Base-by-base conservation (phyloP, 2,329 filamentous ascomycete genomes). In the Juglanconis sp. region DNA sequence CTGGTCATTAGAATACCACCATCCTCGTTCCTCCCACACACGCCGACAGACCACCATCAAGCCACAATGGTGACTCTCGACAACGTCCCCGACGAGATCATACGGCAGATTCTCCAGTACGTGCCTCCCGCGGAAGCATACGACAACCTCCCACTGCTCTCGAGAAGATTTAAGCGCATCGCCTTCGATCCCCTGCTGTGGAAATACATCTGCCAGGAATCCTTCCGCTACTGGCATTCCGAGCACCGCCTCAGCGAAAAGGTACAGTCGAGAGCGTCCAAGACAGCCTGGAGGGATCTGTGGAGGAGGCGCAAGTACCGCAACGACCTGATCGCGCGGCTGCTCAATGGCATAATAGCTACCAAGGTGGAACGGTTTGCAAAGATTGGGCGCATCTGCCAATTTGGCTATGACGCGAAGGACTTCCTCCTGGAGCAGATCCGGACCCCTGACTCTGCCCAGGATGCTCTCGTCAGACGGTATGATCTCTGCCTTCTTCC, bases 381-480 rank as follows among this genome's bases (percentile, higher is more conserved):
- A 58, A 87, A 87, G 68, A 87, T 92, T 64, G 85, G 89, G 67
- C 76, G 81, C 54, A 89, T 98, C 63, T 86, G 90, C 56, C 77
- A 80, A 34, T 80, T 87, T 68, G 92, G 92, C 0, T 94, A 93
- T 69, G 92, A 98, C 76, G 90, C 89, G 50, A 97, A 97, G 72
- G 93, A 97, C 72, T 87, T 87, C 57, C 81, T 98, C 53, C 69
- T 92, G 62, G 79, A 82, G 58, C 87, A 96, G 70, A 85, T 82
- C 62, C 77, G 77, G 10, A 79, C 82, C 38, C 76, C 81, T 15
- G 81, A 88, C 11, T 79, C 84, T 46, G 79, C 77, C 4, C 84
- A 89, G 13, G 92, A 97, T 75, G 85, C 90, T 56, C 76, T 99
- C 68, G 90, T 94, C 13, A 84, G 91, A 72, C 86, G 88, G 78